Conservation (phyloP, 257 asterid species). For the Nicotiana knightiana region DNA sequence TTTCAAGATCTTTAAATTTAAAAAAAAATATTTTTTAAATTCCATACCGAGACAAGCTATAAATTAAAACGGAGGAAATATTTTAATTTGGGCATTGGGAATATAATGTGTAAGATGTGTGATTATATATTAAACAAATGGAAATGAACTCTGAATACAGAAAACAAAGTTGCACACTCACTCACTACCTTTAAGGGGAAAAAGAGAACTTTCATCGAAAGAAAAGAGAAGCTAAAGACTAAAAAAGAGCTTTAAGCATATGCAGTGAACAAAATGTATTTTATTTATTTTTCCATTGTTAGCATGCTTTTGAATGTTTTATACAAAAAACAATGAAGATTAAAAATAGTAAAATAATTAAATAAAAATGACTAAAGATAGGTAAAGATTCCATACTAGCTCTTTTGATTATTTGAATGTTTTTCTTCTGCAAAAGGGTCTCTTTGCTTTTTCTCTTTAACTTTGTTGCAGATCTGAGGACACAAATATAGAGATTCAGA, state of each 20-base stretch:
- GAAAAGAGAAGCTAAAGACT: constrained; percentile 12
- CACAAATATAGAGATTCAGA: neutral
- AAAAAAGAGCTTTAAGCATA: constrained; percentile 25
- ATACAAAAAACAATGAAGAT: neutral
- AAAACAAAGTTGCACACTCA: neutral
- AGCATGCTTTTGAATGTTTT: constrained; percentile 17
- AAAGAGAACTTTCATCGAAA: constrained; percentile 23
- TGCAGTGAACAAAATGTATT: constrained; percentile 18
- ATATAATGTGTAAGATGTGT: too few relatives aligned
- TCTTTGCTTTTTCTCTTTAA: neutral
- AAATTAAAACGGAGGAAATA: too few relatives aligned
- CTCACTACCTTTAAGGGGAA: constrained; percentile 19
- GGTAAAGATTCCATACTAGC: constrained; percentile 7
- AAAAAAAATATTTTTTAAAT: too few relatives aligned
- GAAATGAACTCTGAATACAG: neutral
- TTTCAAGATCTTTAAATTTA: too few relatives aligned
- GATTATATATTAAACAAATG: constrained; percentile 7
- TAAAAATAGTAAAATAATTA: neutral
- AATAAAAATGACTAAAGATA: neutral
- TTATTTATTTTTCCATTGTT: neutral
- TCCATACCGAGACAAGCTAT: too few relatives aligned
- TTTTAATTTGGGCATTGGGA: too few relatives aligned
- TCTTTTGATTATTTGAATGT: neutral
- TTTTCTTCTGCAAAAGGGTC: neutral
- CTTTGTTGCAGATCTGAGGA: constrained; percentile 5